Evolutionary conservation across 2,329 filamentous ascomycete genomes (phyloP).

Genomic region (Talaromyces verruculosus): DNA sequence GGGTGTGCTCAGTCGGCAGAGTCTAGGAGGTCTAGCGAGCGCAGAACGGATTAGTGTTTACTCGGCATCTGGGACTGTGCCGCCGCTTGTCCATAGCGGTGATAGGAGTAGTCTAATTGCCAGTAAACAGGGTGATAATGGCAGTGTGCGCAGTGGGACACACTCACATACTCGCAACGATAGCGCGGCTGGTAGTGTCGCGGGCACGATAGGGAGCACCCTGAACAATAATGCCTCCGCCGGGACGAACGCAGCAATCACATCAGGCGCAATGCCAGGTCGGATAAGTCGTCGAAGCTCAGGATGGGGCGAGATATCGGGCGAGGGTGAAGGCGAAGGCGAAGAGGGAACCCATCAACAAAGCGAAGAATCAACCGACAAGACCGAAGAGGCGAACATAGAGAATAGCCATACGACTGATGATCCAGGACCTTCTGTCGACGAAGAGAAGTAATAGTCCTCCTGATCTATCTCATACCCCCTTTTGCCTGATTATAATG

Average conservation of each 20-base stretch:
- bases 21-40: conserved; percentile 55
- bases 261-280: conserved; percentile 34
- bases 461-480: background rate
- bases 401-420: background rate
- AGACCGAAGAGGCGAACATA: conserved; percentile 41
- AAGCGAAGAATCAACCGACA: conserved; percentile 20
- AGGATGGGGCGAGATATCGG: conserved; percentile 47
- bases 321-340: conserved; percentile 29
- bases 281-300: conserved; percentile 46
- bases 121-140: conserved; percentile 65
- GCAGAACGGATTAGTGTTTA: conserved; percentile 69
- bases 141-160: conserved; percentile 75
- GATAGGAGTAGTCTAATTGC: conserved; percentile 83
- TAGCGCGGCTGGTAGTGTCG: conserved; percentile 75
- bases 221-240: conserved; percentile 9
- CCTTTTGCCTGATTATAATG: background rate
- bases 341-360: background rate
- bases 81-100: conserved; percentile 54
- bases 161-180: conserved; percentile 77
- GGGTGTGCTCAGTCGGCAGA: conserved; percentile 49
- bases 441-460: conserved; percentile 9
- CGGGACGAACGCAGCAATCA: conserved; percentile 20
- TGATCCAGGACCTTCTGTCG: conserved; percentile 2
- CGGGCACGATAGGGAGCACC: conserved; percentile 37
- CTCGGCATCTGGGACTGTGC: conserved; percentile 67